Base-by-base conservation (phyloP, 805 yeast species). In the Ogataea chonburiensis region DNA sequence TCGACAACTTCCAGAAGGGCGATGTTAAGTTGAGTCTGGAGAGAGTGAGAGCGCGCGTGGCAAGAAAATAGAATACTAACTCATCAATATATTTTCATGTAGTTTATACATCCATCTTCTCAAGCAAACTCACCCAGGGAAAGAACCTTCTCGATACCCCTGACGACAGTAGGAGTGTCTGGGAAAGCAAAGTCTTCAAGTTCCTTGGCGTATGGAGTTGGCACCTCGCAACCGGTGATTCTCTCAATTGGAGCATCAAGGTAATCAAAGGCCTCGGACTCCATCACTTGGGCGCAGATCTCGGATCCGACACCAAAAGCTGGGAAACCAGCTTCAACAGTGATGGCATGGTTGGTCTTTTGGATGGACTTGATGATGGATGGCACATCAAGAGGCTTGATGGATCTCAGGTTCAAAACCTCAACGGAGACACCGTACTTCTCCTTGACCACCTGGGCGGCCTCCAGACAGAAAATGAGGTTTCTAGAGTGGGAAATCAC, bases 111-210 rank as follows among this genome's bases (percentile, higher is more conserved):
- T 10, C 15, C 18, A 31, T 13, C 14, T 22, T 26, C 24, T 20
- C 47, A 57, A 43, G 61, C 61, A 50, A 52, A 58, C 47, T 58
- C 64, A 43, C 63, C 63, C 43, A 82, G 70, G 35, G 86, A 78
- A 65, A 85, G 71, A 30, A 81, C 89, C 66, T 82, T 83, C 69
- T 80, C 86, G 51, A 76, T 75, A 51, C 88, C 97, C 75, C 88
- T 83, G 60, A 85, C 77, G 55, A 93, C 85, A 49, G 88, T 78
- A 59, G 86, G 91, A 38, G 86, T 75, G 64, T 89, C 96, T 67
- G 99, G 99, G 96, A 93, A 93, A 38, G 98, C 96, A 62, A 93
- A 86, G 71, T 85, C 94, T 79, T 93, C 99, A 63, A 93, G 77
- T 70, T 83, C 89, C 67, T 80, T 78, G 55, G 96, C 96, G 63